Base-by-base conservation (phyloP, 2,329 filamentous ascomycete genomes). In the Ceratocystis eucalypticola region DNA sequence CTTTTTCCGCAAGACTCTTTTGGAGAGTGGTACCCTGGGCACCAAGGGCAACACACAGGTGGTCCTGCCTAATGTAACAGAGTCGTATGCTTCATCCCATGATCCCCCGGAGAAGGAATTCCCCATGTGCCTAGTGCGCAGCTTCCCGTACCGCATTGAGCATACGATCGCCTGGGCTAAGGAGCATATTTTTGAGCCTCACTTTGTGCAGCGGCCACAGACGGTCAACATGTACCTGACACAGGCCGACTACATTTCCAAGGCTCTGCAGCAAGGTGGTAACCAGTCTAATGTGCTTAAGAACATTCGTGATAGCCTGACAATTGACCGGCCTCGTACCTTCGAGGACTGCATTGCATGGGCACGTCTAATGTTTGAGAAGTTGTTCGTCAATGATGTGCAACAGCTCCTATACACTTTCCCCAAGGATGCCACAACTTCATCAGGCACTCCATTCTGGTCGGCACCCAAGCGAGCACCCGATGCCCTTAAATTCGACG, bases 1-100 rank as follows among this genome's bases (percentile, higher is more conserved):
- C 67, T 96, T 97, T 81, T 99, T 97, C 88, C 89, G 88, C 76
- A 97, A 97, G 80, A 89, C 94, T 61, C 81, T 99, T 3, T 84
- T 99, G 8, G 94, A 99, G 80, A 96, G 92, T 74, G 94, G 94
- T 70, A 99, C 94, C 45, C 84, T 99, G n/a, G 94, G 94, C 64
- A 97, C 95, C 67, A 99, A 99, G 81, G 94, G 94, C 73, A 99
- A 99, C 78, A 96, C 91, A 5, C 94, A 99, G 74, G 94, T 99
- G 68, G 86, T 99, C 62, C 82, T 99, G 67, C 95, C 94, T 10
- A 84, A 85, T 71, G 79, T 96, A 69, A 97, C 94, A 0, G 95
- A 99, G 76, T 97, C 94, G 0, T 99, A 99, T 79, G 96, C 94
- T 0, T 82, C 80, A 3, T 97, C 94, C 22, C 93, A 96, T 75